These are phyloP conservation scores for Erysimum cheiri DNA, from an alignment of 441 rosid genomes.

Conservation along the genomic window DNA sequence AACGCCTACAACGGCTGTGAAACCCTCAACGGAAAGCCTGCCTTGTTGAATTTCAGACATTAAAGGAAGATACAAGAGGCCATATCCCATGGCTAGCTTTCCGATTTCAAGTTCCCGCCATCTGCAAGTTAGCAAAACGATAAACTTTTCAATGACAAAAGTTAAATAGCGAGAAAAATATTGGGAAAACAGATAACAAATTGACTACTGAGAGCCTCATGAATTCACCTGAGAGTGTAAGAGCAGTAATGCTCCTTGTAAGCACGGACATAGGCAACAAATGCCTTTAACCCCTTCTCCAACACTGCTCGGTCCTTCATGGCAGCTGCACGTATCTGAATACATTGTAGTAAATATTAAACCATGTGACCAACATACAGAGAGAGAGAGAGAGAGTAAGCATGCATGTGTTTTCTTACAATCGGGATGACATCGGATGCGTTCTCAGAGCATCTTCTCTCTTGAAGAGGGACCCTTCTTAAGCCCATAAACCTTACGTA, in stretches of 20 bases:
- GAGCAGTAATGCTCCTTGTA: slow-evolving; percentile 88
- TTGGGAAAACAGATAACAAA: neutral
- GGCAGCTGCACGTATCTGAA: slow-evolving; percentile 73
- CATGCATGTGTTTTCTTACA: slow-evolving; percentile 46
- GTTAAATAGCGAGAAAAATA: neutral
- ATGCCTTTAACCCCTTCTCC: slow-evolving; percentile 86
- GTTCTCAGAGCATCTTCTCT: slow-evolving; percentile 55
- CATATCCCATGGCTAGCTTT: slow-evolving; percentile 92
- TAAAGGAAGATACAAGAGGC: slow-evolving; percentile 74
- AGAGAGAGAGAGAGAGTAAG: slow-evolving; percentile 32
- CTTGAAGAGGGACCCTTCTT: slow-evolving; percentile 69
- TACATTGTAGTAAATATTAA: slow-evolving; percentile 30
- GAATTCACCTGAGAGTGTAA: slow-evolving; percentile 63
- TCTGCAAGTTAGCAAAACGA: slow-evolving; percentile 44
- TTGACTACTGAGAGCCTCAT: neutral
- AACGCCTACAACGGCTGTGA: slow-evolving; percentile 65
- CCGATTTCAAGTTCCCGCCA: slow-evolving; percentile 84
- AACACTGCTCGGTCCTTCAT: slow-evolving; percentile 80
- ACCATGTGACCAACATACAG: slow-evolving; percentile 17
- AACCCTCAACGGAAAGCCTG: slow-evolving; percentile 68
- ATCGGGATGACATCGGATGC: slow-evolving; percentile 67
- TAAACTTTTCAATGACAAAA: slow-evolving; percentile 2
- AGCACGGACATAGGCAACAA: slow-evolving; percentile 82
- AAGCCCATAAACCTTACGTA: slow-evolving; percentile 73
- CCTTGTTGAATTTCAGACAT: slow-evolving; percentile 77